Conservation (phyloP, 1,139 yeast genomes). For the Geotrichum citri-aurantii region DNA sequence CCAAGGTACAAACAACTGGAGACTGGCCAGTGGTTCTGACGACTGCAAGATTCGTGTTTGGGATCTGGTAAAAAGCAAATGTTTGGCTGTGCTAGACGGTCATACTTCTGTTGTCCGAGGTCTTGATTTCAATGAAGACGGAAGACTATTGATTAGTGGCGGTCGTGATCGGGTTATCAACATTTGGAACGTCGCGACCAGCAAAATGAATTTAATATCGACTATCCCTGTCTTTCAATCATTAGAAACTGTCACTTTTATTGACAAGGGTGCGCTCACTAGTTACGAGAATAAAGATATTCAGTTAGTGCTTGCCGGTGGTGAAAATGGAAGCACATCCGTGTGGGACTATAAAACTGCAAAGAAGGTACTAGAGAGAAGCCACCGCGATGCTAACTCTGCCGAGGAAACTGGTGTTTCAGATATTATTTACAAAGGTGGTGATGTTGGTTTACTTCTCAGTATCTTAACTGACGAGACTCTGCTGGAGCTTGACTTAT, state of each 20-base stretch:
- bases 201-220: constrained; percentile 50
- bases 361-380: constrained; percentile 8
- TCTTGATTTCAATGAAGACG: constrained; percentile 53
- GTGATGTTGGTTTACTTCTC: constrained; percentile 4
- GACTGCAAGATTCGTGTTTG: constrained; percentile 76
- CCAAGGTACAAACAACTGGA: constrained; percentile 66
- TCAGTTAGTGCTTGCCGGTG: constrained; percentile 65
- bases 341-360: constrained; percentile 46
- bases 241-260: constrained; percentile 75
- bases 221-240: constrained; percentile 72
- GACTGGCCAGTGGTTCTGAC: constrained; percentile 76
- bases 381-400: constrained; percentile 16
- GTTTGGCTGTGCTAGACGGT: constrained; percentile 55
- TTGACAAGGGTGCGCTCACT: constrained; percentile 33
- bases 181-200: constrained; percentile 46
- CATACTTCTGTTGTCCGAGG: constrained; percentile 88
- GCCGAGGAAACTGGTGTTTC: constrained; percentile 24
- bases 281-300: constrained; percentile 26
- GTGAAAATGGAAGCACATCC: constrained; percentile 62
- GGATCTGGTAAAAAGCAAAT: constrained; percentile 81
- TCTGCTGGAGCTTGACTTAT: constrained; percentile 45
- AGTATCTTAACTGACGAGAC: constrained; percentile 78
- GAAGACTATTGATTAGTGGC: constrained; percentile 61
- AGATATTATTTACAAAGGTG: constrained; percentile 21
- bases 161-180: constrained; percentile 83